phyloP scores from a whole-genome alignment of 2,329 filamentous ascomycete species.

The Aspergillus ochraceus region DNA sequence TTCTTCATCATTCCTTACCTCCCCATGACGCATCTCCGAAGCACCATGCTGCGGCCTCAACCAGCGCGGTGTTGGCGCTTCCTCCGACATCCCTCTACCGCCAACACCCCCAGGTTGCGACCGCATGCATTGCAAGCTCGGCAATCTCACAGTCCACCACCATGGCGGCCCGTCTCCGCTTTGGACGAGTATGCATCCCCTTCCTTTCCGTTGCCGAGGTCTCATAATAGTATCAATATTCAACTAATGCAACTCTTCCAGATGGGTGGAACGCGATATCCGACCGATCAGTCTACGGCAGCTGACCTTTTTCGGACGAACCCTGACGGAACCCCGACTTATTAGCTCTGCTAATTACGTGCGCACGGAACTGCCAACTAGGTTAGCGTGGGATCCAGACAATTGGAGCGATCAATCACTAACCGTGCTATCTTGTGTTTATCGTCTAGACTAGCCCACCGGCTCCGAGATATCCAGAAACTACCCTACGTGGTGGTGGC shows the following conservation, averaged over 20 bases:
- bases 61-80: conserved; percentile 33
- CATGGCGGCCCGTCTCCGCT: conserved; percentile 59
- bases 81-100: conserved; percentile 23
- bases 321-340: conserved; percentile 82
- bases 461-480: conserved; percentile 94
- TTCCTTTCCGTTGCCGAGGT: conserved; percentile 1
- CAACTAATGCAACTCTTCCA: conserved; percentile 39
- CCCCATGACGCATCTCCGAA: conserved; percentile 19
- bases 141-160: conserved; percentile 43
- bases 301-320: conserved; percentile 94
- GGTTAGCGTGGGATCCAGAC: conserved; percentile 48
- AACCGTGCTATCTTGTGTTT: conserved; percentile 2
- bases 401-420: background rate
- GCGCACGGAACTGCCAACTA: conserved; percentile 85
- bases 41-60: conserved; percentile 37
- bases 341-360: conserved; percentile 98
- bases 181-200: conserved; percentile 56
- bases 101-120: conserved; percentile 21
- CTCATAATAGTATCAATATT: background rate
- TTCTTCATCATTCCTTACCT: background rate
- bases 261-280: conserved; percentile 90
- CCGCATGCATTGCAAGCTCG: conserved; percentile 24
- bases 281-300: conserved; percentile 95
- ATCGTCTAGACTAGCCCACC: conserved; percentile 73
- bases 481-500: conserved; percentile 93